Percentiles rank a stretch among this genome's conserved stretches.
Evolutionary conservation across 345 rosid species (phyloP).

Genomic region (Syzygium aqueum): DNA sequence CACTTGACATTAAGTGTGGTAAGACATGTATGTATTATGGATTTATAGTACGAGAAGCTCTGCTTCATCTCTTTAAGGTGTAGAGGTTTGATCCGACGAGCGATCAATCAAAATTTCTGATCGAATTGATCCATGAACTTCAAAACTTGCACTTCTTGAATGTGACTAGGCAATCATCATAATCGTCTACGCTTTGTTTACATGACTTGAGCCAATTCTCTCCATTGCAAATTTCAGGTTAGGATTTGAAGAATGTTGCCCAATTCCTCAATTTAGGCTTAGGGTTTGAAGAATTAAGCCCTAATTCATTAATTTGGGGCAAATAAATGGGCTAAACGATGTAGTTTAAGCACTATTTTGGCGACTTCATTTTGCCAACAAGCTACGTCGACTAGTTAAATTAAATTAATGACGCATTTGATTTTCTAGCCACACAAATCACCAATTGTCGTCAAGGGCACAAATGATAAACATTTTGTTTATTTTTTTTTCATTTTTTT

Average conservation of each 20-base stretch:
- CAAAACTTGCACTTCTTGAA: too few species aligned
- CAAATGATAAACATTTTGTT: too few species aligned
- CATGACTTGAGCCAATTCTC: background rate
- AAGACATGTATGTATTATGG: background rate
- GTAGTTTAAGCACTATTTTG: background rate
- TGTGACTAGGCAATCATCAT: background rate
- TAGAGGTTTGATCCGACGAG: too few species aligned
- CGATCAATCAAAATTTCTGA: too few species aligned
- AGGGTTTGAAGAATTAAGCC: background rate
- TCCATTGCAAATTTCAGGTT: background rate
- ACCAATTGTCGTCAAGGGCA: too few species aligned
- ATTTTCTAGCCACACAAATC: background rate
- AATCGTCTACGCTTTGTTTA: background rate
- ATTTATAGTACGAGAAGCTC: too few species aligned
- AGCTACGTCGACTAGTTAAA: background rate
- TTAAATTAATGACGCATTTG: background rate
- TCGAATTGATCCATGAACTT: too few species aligned
- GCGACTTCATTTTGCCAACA: background rate
- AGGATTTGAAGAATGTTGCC: background rate
- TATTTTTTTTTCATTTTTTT: too few species aligned
- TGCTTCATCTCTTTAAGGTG: too few species aligned
- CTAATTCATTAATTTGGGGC: background rate
- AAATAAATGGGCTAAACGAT: background rate
- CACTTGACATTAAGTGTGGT: background rate
- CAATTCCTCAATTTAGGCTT: background rate